These are phyloP conservation scores for Danielozyma ontarioensis DNA, from an alignment of 805 yeast genomes.

Conservation along the genomic window DNA sequence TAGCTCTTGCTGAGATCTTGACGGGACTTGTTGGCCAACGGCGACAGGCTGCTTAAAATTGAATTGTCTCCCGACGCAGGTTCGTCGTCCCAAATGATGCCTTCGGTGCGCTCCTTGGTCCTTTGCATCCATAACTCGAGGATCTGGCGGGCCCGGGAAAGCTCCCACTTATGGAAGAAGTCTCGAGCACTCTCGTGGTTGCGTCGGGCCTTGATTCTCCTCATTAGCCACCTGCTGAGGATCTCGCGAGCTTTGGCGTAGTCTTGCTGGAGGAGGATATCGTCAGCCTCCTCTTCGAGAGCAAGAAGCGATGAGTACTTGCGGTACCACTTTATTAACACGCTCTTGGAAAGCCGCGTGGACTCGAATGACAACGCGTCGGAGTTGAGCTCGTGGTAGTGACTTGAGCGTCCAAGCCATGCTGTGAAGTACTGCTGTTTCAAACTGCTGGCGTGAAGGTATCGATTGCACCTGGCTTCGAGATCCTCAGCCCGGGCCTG, in stretches of 20 bases:
- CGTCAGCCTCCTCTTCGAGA: constrained; percentile 26
- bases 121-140: constrained; percentile 37
- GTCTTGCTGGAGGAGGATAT: constrained; percentile 22
- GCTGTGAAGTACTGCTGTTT: no score
- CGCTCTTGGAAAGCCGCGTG: constrained; percentile 15
- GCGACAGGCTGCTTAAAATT: constrained; percentile 24
- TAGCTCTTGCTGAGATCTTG: constrained; percentile 13
- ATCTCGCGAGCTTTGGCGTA: constrained; percentile 18
- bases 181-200: constrained; percentile 31
- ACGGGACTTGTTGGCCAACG: constrained; percentile 22
- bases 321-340: constrained; percentile 30
- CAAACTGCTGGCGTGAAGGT: no score
- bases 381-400: not conserved
- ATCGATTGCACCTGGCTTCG: no score
- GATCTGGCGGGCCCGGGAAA: constrained; percentile 19
- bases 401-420: no score
- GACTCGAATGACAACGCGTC: not conserved
- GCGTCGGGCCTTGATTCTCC: constrained; percentile 26
- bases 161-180: constrained; percentile 29
- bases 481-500: no score
- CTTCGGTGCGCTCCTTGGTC: constrained; percentile 8
- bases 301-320: constrained; percentile 17
- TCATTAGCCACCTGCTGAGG: constrained; percentile 33
- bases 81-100: constrained; percentile 2
- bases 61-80: constrained; percentile 9